Conservation (phyloP, 1,139 yeast species). For the Taphrina communis region DNA sequence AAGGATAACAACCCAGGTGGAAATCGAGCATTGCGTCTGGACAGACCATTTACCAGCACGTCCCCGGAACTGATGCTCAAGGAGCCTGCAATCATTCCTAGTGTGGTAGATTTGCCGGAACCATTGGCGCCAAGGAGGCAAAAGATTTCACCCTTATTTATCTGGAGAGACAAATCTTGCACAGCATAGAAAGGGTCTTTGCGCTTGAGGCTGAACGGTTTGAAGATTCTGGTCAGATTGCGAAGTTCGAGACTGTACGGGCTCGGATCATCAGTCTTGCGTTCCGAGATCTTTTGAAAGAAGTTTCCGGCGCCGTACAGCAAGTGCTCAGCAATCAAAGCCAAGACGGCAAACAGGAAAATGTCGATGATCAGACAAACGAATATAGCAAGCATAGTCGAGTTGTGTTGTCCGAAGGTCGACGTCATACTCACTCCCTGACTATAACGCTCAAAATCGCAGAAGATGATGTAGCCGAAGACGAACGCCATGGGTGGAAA, state of each 20-base stretch:
- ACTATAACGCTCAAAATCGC: constrained; percentile 28
- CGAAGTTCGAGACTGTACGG: constrained; percentile 18
- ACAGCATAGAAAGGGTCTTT: constrained; percentile 50
- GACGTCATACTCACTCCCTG: constrained; percentile 12
- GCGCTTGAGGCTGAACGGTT: constrained; percentile 11
- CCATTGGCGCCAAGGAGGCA: constrained; percentile 54
- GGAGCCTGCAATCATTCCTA: constrained; percentile 53
- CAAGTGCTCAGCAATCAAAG: constrained; percentile 15
- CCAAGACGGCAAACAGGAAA: constrained; percentile 18
- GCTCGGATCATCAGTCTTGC: neutral
- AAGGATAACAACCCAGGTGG: constrained; percentile 49
- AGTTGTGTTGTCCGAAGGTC: constrained; percentile 5
- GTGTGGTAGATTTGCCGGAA: constrained; percentile 54
- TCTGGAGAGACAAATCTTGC: constrained; percentile 48
- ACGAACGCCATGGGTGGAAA: constrained; percentile 54
- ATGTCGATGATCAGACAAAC: constrained; percentile 21
- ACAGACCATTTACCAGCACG: constrained; percentile 46
- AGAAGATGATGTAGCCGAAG: constrained; percentile 48
- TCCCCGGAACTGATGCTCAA: constrained; percentile 49
- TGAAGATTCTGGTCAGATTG: constrained; percentile 22
- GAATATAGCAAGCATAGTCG: constrained; percentile 29
- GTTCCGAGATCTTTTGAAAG: constrained; percentile 3
- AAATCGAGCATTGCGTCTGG: constrained; percentile 46
- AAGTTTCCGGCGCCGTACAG: constrained; percentile 16
- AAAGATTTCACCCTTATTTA: constrained; percentile 51